Evolutionary conservation across 2,329 filamentous ascomycete genomes (phyloP), one percentile per base, ranked within the genome.

Genomic region (Colletotrichum sp.): DNA sequence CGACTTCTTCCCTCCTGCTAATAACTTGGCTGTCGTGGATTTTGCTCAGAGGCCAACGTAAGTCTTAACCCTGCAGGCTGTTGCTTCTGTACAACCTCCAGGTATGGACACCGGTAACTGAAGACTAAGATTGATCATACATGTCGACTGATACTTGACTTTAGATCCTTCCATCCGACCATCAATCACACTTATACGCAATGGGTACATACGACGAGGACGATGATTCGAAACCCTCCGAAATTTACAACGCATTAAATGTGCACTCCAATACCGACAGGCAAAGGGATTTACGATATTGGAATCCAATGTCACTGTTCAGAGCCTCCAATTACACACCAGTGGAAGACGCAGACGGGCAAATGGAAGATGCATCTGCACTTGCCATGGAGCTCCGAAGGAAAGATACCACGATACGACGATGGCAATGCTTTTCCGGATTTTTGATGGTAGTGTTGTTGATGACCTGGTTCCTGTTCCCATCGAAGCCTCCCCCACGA

Each of bases 111-210:
- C 2, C 13, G 6, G 9, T 22, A 48, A 6, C 9, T 6, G 3
- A 48, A 12, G 1, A 4, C 5, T 22, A 6, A 19, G 11, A 5
- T 32, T 44, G 15, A 8, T 5, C 34, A 3, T 8, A 39, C 16
- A 8, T 0, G 2, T 2, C 5, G 34, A 39, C 36, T 39, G 4
- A 19, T 39, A 19, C 11, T 2, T 48, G n/a, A 22, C 44, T 22
- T 48, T 6, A 22, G 6, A 8, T 12, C 19, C 44, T 22, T 1
- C 44, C 9, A 48, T 0, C 11, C 44, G 44, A 48, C 1, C 0
- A n/a, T 4, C 11, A 6, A 22, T 4, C 11, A 48, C 3, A 0
- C 11, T 1, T 7, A n/a, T 4, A 22, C 19, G 11, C 3, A 8
- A 48, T 48, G 44, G 44, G n/a, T 22, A 48, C n/a, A 48, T 48